Conservation (phyloP, 2,329 filamentous ascomycete genomes). For the Triangularia verruculosa region DNA sequence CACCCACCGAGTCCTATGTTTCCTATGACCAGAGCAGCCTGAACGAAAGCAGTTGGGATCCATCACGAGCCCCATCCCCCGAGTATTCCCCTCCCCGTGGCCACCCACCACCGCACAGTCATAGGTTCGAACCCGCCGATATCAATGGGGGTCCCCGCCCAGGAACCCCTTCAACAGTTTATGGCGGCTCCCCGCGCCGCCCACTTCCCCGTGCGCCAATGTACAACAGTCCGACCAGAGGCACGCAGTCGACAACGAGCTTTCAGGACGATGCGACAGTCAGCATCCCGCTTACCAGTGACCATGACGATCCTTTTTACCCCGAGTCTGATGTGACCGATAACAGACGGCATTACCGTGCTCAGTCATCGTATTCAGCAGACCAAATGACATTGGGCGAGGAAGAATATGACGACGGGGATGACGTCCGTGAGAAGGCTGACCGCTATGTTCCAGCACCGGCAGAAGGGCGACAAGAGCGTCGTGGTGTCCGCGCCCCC, state of each 20-base stretch:
- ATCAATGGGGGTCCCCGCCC: conserved; percentile 87
- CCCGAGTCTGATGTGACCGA: conserved; percentile 53
- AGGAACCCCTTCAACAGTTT: conserved; percentile 84
- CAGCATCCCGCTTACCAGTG: conserved; percentile 64
- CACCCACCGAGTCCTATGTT: conserved; percentile 62
- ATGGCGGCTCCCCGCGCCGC: conserved; percentile 81
- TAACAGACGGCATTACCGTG: conserved; percentile 36
- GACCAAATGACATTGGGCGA: conserved; percentile 46
- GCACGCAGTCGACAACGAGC: conserved; percentile 41
- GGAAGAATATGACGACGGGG: conserved; percentile 39
- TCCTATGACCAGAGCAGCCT: conserved; percentile 50
- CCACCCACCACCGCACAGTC: conserved; percentile 66
- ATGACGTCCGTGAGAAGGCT: conserved; percentile 51
- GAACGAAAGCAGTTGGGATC: conserved; percentile 52
- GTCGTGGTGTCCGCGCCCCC: conserved; percentile 79
- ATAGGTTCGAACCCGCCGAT: conserved; percentile 81
- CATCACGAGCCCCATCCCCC: conserved; percentile 45
- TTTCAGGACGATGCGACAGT: conserved; percentile 68
- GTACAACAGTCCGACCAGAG: conserved; percentile 57
- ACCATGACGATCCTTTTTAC: conserved; percentile 71
- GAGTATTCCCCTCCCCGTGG: conserved; percentile 52
- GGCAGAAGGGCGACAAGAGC: conserved; percentile 72
- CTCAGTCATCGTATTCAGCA: conserved; percentile 56
- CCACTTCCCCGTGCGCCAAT: conserved; percentile 86
- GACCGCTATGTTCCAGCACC: conserved; percentile 88